Evolutionary conservation across 306 rosid genomes (phyloP).

Genomic region (Prosopis cineraria): DNA sequence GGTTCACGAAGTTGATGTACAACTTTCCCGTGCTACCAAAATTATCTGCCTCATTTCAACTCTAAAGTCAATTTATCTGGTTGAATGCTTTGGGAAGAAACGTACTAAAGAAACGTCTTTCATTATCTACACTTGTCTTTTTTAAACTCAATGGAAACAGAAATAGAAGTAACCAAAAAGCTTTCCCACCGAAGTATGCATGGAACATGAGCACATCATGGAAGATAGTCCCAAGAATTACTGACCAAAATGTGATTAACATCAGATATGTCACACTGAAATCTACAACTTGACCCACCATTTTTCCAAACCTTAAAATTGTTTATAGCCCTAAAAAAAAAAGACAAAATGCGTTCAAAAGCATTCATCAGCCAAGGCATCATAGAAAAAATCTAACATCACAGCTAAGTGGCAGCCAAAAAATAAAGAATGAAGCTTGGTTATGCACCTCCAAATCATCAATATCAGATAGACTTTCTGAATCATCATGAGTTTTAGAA

Average conservation of each 20-base stretch:
- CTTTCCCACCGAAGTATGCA: neutral
- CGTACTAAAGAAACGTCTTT: neutral
- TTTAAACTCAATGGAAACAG: neutral
- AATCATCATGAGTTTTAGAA: constrained; percentile 37
- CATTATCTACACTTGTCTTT: neutral
- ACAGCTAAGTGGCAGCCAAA: neutral
- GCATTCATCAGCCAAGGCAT: neutral
- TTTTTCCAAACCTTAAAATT: neutral
- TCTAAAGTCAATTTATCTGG: neutral
- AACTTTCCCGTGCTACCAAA: neutral
- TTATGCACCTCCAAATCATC: constrained; percentile 61
- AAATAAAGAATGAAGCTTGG: neutral
- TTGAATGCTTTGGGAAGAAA: neutral
- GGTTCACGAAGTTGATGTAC: neutral
- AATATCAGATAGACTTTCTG: constrained; percentile 65
- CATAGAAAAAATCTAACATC: neutral
- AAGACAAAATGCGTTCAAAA: neutral
- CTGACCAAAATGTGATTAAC: neutral
- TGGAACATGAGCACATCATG: neutral
- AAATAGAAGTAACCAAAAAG: neutral
- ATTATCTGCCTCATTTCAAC: neutral
- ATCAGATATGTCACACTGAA: neutral
- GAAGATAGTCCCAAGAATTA: neutral
- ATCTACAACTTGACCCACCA: neutral
- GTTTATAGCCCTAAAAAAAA: neutral